Percentiles rank a stretch among this genome's conserved stretches.
phyloP scores from a whole-genome alignment of 306 rosid genomes.

The Cicer judaicum region DNA sequence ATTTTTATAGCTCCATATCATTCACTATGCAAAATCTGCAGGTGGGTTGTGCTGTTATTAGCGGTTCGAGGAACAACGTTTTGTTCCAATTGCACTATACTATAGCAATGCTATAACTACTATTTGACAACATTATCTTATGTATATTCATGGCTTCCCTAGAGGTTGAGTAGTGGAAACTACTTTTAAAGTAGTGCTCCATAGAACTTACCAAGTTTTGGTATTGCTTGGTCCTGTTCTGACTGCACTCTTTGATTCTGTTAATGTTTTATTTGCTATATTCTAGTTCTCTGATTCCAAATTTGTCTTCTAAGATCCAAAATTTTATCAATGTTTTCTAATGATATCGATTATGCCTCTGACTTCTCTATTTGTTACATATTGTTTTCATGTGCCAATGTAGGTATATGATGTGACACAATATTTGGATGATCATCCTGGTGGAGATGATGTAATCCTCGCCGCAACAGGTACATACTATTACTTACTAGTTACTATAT shows the following conservation, averaged over 20 bases:
- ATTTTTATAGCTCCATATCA: background rate
- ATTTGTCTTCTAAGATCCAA: background rate
- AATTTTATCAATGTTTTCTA: conserved; percentile 18
- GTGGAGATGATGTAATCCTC: conserved; percentile 83
- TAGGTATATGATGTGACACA: conserved; percentile 83
- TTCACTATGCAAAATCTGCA: background rate
- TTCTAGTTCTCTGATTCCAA: conserved; percentile 8
- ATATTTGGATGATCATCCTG: conserved; percentile 93
- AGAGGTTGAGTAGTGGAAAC: background rate
- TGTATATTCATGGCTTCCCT: background rate
- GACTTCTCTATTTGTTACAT: conserved; percentile 21
- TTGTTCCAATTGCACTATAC: background rate
- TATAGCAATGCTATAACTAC: background rate
- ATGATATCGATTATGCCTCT: background rate
- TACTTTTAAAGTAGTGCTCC: background rate
- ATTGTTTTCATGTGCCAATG: conserved; percentile 21
- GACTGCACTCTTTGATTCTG: background rate
- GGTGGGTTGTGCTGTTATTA: background rate
- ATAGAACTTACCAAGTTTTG: background rate
- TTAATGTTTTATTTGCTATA: background rate
- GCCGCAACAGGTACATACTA: conserved; percentile 67
- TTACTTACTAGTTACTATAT: conserved; percentile 18
- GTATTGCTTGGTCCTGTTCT: background rate
- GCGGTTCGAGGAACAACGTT: background rate
- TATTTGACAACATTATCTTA: background rate